Evolutionary conservation across 805 yeast species (phyloP), one percentile per base, ranked within the genome.

Genomic region (Suhomyces vadensis): DNA sequence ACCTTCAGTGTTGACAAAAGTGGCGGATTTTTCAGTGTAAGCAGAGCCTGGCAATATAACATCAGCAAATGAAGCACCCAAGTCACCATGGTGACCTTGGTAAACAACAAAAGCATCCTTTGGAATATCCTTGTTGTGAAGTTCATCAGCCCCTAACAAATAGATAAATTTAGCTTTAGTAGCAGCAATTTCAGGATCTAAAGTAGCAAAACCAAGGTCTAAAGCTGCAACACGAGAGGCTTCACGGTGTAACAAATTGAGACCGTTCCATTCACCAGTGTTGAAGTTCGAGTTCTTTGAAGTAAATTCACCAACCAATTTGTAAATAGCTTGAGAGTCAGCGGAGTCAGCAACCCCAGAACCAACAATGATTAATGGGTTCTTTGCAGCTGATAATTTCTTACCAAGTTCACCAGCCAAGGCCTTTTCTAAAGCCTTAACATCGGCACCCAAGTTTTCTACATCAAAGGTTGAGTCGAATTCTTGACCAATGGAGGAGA

Each of bases 81-180:
- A 65, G 56, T 87, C 96, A 69, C 96, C 96, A 67, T 87, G 95
- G 67, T 88, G 95, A 44, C 96, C 96, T 70, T 87, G 89, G 70
- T 87, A 87, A 42, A 87, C 82, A 23, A 88, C 96, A 63, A 87
- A 88, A 3, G 96, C 88, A 62, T 87, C 94, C 63, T 75, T 73
- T 53, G 95, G 95, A 55, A 87, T 79, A 47, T 84, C 85, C 47
- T 75, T 68, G 48, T 82, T 79, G 48, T 75, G 69, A 50, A 87
- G 64, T 67, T 88, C 95, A 64, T 87, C 96, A 26, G 96, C 95
- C 35, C 92, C 94, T 43, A 87, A 75, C 56, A 87, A 73, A 72
- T 85, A 88, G 42, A 87, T 77, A 62, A 88, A 75, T 71, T 87
- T 88, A 46, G 95, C 86, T 55, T 69, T 67, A 39, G 76, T 67